Evolutionary conservation across 306 rosid species (phyloP).

Genomic region (Prosopis cineraria): DNA sequence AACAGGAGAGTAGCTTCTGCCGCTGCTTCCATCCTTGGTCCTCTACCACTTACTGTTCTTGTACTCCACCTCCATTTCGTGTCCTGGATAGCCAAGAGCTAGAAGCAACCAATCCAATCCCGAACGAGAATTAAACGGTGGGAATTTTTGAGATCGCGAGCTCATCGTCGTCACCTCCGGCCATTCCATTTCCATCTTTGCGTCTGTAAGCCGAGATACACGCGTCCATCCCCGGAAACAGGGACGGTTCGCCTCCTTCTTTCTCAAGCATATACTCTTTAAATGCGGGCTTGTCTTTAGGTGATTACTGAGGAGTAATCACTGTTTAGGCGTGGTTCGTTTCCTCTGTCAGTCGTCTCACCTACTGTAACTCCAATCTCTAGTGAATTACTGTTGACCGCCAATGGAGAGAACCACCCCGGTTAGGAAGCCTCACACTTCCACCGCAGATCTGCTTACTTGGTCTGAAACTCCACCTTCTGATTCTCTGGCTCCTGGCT

Average conservation of each 20-base stretch:
- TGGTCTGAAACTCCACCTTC: constrained; percentile 62
- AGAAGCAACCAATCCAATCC: background rate
- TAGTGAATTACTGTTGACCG: background rate
- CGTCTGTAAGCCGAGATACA: constrained; percentile 10
- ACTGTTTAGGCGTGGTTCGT: background rate
- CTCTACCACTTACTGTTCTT: constrained; percentile 10
- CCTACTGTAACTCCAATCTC: background rate
- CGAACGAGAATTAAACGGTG: background rate
- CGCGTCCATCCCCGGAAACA: constrained; percentile 14
- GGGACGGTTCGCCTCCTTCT: constrained; percentile 15
- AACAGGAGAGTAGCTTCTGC: constrained; percentile 59
- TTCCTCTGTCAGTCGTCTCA: background rate
- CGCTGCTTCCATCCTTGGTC: constrained; percentile 44
- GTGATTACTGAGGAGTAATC: constrained; percentile 5
- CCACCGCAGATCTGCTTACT: constrained; percentile 78
- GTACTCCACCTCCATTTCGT: constrained; percentile 29
- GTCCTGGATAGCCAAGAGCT: background rate
- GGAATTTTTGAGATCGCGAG: constrained; percentile 41
- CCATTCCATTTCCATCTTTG: constrained; percentile 36
- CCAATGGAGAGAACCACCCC: constrained; percentile 69
- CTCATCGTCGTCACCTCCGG: constrained; percentile 28
- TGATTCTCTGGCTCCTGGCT: constrained; percentile 49
- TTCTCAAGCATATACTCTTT: background rate
- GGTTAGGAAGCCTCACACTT: constrained; percentile 69
- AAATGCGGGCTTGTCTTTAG: background rate